These are phyloP conservation scores for Cyclotella distinguenda DNA, from an alignment of 108 stramenopile genomes.

Conservation along the genomic window DNA sequence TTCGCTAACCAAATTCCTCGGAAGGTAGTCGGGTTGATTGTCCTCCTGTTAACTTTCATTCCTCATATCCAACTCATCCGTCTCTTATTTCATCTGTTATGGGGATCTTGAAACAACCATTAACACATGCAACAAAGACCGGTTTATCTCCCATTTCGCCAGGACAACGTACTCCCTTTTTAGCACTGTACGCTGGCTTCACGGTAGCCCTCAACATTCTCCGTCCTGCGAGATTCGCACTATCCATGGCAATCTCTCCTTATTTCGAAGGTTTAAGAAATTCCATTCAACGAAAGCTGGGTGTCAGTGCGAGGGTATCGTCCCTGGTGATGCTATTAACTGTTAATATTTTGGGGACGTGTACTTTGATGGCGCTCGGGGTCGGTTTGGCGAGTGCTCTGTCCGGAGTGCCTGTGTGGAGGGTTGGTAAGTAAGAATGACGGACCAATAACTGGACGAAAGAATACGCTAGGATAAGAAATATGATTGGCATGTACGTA, in stretches of 20 bases:
- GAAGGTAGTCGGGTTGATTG: background rate
- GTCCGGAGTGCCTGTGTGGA: slow-evolving; percentile 69
- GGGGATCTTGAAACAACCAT: background rate
- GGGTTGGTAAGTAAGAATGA: background rate
- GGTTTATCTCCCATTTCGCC: slow-evolving; percentile 83
- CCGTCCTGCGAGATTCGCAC: slow-evolving; percentile 74
- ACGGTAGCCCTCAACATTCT: slow-evolving; percentile 83
- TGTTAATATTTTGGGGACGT: slow-evolving; percentile 67
- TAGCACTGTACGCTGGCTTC: slow-evolving; percentile 86
- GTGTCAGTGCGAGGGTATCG: slow-evolving; percentile 39
- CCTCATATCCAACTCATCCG: background rate
- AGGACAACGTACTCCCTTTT: slow-evolving; percentile 84
- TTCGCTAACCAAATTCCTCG: background rate
- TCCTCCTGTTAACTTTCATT: slow-evolving; percentile 6
- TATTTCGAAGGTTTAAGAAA: slow-evolving; percentile 64
- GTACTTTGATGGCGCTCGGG: slow-evolving; percentile 54
- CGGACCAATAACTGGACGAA: background rate
- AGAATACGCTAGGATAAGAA: no score
- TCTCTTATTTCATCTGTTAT: background rate
- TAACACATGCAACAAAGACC: slow-evolving; percentile 47
- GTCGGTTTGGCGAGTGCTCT: slow-evolving; percentile 54
- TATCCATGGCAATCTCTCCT: slow-evolving; percentile 56
- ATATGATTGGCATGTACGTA: no score
- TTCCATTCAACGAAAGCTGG: slow-evolving; percentile 48
- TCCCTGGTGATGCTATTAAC: slow-evolving; percentile 60